Base-by-base conservation (phyloP, 2,329 filamentous ascomycete species). In the Trichoderma sp. region DNA sequence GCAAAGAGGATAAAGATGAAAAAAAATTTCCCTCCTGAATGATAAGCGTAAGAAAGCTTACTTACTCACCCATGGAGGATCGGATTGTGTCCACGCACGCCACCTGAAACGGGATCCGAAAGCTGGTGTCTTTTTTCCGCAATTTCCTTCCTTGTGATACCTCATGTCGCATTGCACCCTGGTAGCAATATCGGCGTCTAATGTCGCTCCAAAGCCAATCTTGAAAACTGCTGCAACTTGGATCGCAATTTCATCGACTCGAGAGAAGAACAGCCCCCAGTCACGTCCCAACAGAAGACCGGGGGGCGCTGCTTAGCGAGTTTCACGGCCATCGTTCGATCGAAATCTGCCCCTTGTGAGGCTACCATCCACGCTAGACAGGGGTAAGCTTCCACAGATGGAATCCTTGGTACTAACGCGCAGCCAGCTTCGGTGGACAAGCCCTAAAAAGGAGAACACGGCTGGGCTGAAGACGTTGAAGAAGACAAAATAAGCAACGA, bases 291-390 rank as follows among this genome's bases (percentile, higher is more conserved):
- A 56, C 58, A 57, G 58, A 37, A 10, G 47, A 31, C 66, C 49
- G 52, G 59, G 40, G 66, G 58, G 21, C n/a, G 19, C 47, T 68
- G 57, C 56, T 70, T 70, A 62, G 58, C 68, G 58, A 68, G 65
- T 61, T 68, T 68, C 65, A 60, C 52, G 24, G 19, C 37, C 68
- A 68, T 70, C 57, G 68, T 70, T 70, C 64, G 68, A 68, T 68
- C 68, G 61, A 68, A 52, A 47, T 58, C 64, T 55, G 55, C 61
- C 68, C 68, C 60, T 67, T 68, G 63, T 55, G 58, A 68, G 64
- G 64, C 64, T 70, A 55, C 58, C 40, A 57, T 31, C 27, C 27
- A 52, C 68, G 68, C 68, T 70, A 67, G 62, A 57, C 68, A 70
- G 57, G 68, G 68, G 57, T 37, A 11, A 59, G 43, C 60, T 68